Evolutionary conservation across 257 asterid genomes (phyloP).

Genomic region (Solanum pennellii): DNA sequence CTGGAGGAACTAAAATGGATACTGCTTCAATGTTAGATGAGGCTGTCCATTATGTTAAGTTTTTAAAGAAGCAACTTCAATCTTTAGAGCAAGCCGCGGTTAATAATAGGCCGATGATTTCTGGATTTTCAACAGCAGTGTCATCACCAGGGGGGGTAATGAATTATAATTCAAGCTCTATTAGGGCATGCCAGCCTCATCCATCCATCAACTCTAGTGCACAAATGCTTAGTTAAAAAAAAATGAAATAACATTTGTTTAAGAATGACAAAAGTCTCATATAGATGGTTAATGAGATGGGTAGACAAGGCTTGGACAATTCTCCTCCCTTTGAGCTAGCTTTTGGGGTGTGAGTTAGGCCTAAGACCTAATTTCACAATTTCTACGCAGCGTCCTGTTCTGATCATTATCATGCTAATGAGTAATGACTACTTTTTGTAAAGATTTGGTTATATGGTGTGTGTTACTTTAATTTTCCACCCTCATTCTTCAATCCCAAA

Average conservation of each 20-base stretch:
- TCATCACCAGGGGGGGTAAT: neutral
- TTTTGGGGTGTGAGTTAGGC: too few species aligned
- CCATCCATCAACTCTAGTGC: neutral
- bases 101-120: slow-evolving; percentile 3
- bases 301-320: too few species aligned
- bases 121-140: neutral
- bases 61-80: slow-evolving; percentile 31
- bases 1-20: slow-evolving; percentile 47
- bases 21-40: slow-evolving; percentile 52
- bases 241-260: neutral
- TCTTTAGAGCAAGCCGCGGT: slow-evolving; percentile 19
- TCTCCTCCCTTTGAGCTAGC: too few species aligned
- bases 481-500: neutral
- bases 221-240: slow-evolving; percentile 1
- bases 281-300: too few species aligned
- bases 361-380: too few species aligned
- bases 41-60: slow-evolving; percentile 41
- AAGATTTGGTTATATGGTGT: neutral
- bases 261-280: too few species aligned
- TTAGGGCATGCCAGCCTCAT: neutral
- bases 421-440: neutral
- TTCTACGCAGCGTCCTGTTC: neutral
- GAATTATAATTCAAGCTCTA: neutral
- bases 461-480: neutral
- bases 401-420: neutral